Percentiles rank a stretch among this genome's conserved stretches.
These are phyloP conservation scores for Plectosphaerella cucumerina DNA, from an alignment of 2,329 filamentous ascomycete genomes.

Conservation along the genomic window DNA sequence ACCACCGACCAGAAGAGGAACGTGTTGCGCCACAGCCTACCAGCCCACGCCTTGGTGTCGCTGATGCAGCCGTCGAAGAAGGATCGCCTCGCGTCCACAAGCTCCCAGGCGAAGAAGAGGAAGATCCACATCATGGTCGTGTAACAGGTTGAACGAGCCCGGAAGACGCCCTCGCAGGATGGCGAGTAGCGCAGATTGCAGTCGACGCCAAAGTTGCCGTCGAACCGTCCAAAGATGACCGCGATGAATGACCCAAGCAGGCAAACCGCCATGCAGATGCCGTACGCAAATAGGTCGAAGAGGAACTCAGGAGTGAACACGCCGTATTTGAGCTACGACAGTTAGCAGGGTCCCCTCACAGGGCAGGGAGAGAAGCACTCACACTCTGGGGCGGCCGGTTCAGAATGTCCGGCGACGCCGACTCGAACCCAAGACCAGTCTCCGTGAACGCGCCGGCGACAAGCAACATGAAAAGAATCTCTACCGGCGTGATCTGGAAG, in stretches of 20 bases:
- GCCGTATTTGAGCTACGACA: constrained; percentile 36
- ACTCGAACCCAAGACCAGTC: constrained; percentile 69
- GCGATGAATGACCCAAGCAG: constrained; percentile 53
- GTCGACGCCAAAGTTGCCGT: constrained; percentile 51
- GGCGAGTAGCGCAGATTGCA: constrained; percentile 52
- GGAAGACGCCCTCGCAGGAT: constrained; percentile 55
- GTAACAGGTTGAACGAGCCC: constrained; percentile 62
- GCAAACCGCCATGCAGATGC: constrained; percentile 58
- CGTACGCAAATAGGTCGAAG: constrained; percentile 59
- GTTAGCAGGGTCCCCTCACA: neutral
- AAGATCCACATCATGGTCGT: constrained; percentile 65
- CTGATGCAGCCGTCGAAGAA: constrained; percentile 56
- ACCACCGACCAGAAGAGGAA: constrained; percentile 48
- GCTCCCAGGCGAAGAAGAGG: constrained; percentile 66
- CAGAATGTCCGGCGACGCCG: constrained; percentile 63
- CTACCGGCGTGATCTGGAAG: constrained; percentile 65
- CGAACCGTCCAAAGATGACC: constrained; percentile 50
- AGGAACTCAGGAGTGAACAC: constrained; percentile 64
- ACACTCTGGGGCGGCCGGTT: constrained; percentile 59
- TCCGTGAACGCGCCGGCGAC: constrained; percentile 67
- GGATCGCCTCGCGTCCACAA: constrained; percentile 59
- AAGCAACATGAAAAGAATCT: constrained; percentile 74
- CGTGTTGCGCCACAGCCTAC: constrained; percentile 50
- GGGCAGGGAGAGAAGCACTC: constrained; percentile 10
- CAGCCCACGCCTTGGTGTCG: constrained; percentile 45